Evolutionary conservation across 2,329 filamentous ascomycete species (phyloP).

Genomic region (Purpureocillium lavendulum): DNA sequence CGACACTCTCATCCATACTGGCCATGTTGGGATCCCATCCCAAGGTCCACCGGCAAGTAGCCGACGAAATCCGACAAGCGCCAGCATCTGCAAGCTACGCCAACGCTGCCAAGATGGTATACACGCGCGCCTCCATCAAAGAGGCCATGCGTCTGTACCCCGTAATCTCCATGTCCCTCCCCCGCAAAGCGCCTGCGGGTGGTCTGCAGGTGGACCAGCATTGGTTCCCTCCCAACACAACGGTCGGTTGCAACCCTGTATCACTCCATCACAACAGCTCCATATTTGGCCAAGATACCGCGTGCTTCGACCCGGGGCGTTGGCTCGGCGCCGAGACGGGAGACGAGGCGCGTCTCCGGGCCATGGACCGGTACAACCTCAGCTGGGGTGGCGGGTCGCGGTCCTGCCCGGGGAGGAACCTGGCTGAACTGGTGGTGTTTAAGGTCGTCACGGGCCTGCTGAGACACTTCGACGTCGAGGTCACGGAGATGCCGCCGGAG

Average conservation of each 20-base stretch:
- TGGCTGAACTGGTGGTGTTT: slow-evolving; percentile 41
- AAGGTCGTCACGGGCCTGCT: slow-evolving; percentile 34
- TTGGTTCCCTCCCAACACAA: slow-evolving; percentile 33
- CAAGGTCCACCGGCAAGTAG: slow-evolving; percentile 21
- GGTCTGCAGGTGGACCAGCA: slow-evolving; percentile 30
- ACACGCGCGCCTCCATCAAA: slow-evolving; percentile 37
- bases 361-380: slow-evolving; percentile 40
- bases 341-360: slow-evolving; percentile 12
- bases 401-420: slow-evolving; percentile 39
- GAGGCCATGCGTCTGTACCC: slow-evolving; percentile 43
- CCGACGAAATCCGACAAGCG: slow-evolving; percentile 20
- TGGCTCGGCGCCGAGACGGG: slow-evolving; percentile 31
- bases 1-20: slow-evolving; percentile 40
- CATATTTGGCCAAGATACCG: slow-evolving; percentile 39
- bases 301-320: slow-evolving; percentile 34
- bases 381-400: slow-evolving; percentile 44
- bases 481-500: slow-evolving; percentile 25
- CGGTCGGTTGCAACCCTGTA: slow-evolving; percentile 42
- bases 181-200: slow-evolving; percentile 31
- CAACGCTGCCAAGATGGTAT: slow-evolving; percentile 16
- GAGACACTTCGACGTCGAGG: slow-evolving; percentile 34
- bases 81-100: slow-evolving; percentile 13
- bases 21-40: slow-evolving; percentile 35
- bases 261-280: slow-evolving; percentile 39
- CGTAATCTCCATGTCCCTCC: slow-evolving; percentile 42